Evolutionary conservation across 805 yeast species (phyloP), one percentile per base, ranked within the genome.

Genomic region (Crinitomyces ghanaensis): DNA sequence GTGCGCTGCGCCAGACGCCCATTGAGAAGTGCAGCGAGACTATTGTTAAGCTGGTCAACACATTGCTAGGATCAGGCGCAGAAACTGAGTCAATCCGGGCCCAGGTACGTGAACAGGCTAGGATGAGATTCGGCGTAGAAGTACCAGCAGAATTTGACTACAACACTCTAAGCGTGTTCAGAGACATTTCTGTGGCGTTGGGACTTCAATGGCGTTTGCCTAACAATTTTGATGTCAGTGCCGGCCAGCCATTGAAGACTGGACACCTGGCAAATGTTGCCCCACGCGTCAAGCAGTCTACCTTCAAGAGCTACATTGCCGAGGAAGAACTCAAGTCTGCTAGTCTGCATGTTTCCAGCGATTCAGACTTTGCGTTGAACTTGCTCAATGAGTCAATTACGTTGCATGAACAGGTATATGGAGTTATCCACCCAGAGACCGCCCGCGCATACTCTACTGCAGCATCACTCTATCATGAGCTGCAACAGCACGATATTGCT

Each of bases 201-300:
- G 97, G 97, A 58, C 72, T 88, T 34, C 98, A 91, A 62, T 77
- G 94, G 81, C 59, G 63, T 39, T 4, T 14, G n/a, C 63, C 69
- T 7, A 66, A 59, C 40, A 50, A 59, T 7, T 75, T 71, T 49
- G 59, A 53, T 8, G 71, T 72, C 53, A 39, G 36, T 23, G 59
- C 28, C 14, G 15, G 28, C 12, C 7, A 12, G 16, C 18, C 42
- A 2, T 71, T 77, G 7, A 70, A 72, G 46, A 60, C 73, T 12
- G 72, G 66, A 13, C 94, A 85, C 52, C 65, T 88, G 31, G 47
- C 73, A 17, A 63, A 75, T 18, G 63, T 91, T 36, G 72, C 74
- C 26, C 96, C 97, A 22, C 54, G 73, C n/a, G 63, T 82, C 41
- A 82, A 82, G 56, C 76, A 74, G 39, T 67, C 93, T 1, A 62